Base-by-base conservation (phyloP, 176 grass and related monocot species). In the Guadua angustifolia region DNA sequence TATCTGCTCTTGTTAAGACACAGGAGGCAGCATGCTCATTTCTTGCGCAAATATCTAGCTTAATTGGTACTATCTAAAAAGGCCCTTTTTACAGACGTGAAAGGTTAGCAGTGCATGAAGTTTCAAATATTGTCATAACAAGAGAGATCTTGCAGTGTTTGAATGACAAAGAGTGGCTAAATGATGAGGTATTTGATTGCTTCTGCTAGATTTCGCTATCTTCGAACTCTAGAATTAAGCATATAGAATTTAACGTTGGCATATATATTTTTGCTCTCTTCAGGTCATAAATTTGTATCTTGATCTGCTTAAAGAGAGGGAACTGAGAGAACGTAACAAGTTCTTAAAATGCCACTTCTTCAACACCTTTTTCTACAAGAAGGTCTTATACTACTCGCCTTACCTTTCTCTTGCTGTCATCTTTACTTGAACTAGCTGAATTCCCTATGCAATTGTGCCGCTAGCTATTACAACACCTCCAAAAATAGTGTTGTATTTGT, bases 231-330 rank as follows among this genome's bases (percentile, higher is more conserved):
- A 29, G 47, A 66, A 17, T 11, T 53, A 53, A 46, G 75, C 9
- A 50, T 50, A 73, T 43, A 42, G 10, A 59, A 66, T 82, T 55
- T 40, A 7, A 59, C 42, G 43, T 87, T 17, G 46, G 0, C 36
- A 7, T 80, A 22, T 72, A 49, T 77, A 57, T 88, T 69, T 17
- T 78, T 1, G 18, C 25, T 73, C 18, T 66, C 77, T 86, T 73
- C 61, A 95, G 93, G 90, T 92, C 75, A 95, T 95, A 82, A 95
- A 95, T 90, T 79, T 95, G 32, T 95, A 95, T 82, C 93, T 95
- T 88, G 90, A 92, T 69, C 82, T 95, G 43, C 86, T 95, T 77
- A 95, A 95, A 85, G 90, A 95, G 75, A 88, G 93, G 78, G 90
- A 90, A 66, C 69, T 70, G 83, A 92, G 90, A 74, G 85, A 95